Conservation (phyloP, 345 rosid genomes). For the Alliaria petiolata region DNA sequence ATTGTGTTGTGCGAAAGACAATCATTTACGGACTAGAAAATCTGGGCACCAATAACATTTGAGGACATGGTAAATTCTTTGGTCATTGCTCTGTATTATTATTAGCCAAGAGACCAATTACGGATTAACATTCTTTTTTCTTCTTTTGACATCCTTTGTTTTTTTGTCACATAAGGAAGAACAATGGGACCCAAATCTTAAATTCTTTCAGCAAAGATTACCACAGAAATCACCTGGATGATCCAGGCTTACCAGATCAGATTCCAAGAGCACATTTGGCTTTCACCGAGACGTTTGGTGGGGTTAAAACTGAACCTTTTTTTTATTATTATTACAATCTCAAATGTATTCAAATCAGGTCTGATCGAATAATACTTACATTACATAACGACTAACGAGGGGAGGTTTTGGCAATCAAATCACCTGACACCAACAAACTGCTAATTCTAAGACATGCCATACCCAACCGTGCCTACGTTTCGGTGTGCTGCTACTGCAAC, state of each 20-base stretch:
- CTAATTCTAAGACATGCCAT: slow-evolving; percentile 44
- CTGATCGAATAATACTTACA: slow-evolving; percentile 27
- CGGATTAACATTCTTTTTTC: neutral
- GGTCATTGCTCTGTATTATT: neutral
- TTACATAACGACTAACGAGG: slow-evolving; percentile 20
- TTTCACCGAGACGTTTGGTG: neutral
- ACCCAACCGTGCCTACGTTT: slow-evolving; percentile 50
- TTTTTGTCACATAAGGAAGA: neutral
- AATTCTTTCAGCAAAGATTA: neutral
- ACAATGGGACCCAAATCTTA: neutral
- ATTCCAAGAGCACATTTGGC: neutral
- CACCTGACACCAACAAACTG: slow-evolving; percentile 4
- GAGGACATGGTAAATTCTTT: neutral
- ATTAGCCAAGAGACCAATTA: too few relatives aligned
- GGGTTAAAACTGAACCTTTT: slow-evolving; percentile 17
- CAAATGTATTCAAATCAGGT: slow-evolving; percentile 33
- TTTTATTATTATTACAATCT: slow-evolving; percentile 27
- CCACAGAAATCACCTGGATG: neutral
- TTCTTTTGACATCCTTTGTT: neutral
- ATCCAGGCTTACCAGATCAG: neutral
- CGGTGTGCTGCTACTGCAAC: slow-evolving; percentile 81
- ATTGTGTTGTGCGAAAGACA: slow-evolving; percentile 3
- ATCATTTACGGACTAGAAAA: slow-evolving; percentile 7
- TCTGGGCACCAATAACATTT: slow-evolving; percentile 13
- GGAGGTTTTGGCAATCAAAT: slow-evolving; percentile 16